A percentile compares a stretch with the other conserved stretches of the same genome.
Evolutionary conservation across 2,329 filamentous ascomycete genomes (phyloP).

Genomic region (Verticillium nonalfalfae): DNA sequence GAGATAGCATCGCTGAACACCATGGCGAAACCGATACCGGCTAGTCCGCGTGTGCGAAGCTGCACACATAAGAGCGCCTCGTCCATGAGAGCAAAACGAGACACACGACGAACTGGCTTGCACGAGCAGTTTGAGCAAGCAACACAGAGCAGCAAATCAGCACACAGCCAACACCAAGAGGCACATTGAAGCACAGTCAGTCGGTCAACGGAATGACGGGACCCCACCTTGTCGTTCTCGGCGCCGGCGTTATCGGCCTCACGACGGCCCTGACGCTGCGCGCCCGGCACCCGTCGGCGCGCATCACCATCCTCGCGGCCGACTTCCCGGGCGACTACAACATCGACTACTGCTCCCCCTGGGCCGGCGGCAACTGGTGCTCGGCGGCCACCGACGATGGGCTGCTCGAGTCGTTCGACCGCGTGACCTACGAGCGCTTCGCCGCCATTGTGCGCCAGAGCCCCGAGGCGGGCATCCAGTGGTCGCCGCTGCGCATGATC

Average conservation of each 20-base stretch:
- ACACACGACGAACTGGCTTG: too few species aligned
- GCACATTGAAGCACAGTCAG: too few species aligned
- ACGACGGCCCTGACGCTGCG: background rate
- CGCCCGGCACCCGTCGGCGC: background rate
- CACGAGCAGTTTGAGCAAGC: too few species aligned
- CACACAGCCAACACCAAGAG: background rate
- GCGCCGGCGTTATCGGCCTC: background rate
- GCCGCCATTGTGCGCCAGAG: conserved; percentile 5
- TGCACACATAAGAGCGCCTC: too few species aligned
- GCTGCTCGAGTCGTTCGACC: conserved; percentile 9
- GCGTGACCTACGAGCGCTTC: conserved; percentile 13
- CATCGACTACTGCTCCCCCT: conserved; percentile 83
- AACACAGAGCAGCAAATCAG: too few species aligned
- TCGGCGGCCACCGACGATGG: conserved; percentile 53
- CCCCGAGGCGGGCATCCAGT: conserved; percentile 6
- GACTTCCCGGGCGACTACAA: conserved; percentile 94
- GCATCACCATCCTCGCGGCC: conserved; percentile 68
- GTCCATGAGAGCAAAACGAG: too few species aligned
- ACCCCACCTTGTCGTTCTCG: background rate
- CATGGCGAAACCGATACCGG: background rate
- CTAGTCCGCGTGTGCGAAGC: background rate
- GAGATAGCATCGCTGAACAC: background rate
- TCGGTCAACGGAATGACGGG: background rate
- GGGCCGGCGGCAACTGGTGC: conserved; percentile 73
- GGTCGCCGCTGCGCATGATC: conserved; percentile 12